These are phyloP conservation scores for Kwoniella bestiolae DNA, from an alignment of 768 basidiomycete genomes.

Conservation along the genomic window DNA sequence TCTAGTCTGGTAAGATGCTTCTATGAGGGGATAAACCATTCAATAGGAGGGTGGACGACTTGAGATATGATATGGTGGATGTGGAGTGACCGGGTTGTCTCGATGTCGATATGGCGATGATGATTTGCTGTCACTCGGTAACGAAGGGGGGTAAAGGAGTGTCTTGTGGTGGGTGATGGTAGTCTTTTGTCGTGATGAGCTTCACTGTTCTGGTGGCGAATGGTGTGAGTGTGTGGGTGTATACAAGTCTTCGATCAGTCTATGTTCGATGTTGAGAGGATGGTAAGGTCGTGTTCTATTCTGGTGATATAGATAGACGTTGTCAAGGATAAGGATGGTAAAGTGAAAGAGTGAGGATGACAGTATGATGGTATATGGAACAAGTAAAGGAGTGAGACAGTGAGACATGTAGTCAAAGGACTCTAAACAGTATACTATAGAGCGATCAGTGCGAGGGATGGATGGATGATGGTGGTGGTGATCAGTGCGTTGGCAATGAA, in stretches of 20 bases:
- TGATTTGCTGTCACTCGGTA: neutral
- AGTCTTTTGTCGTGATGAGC: no score
- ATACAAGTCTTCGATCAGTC: neutral
- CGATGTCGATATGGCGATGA: neutral
- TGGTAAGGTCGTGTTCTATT: neutral
- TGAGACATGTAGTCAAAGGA: neutral
- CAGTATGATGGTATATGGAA: no score
- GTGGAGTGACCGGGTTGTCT: neutral
- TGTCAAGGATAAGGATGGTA: neutral
- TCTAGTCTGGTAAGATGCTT: neutral
- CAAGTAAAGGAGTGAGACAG: neutral
- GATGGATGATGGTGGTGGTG: neutral
- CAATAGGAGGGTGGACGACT: neutral
- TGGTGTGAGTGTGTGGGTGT: neutral
- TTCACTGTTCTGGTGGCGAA: neutral
- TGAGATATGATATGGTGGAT: neutral
- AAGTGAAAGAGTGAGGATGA: neutral
- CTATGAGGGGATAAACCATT: no score
- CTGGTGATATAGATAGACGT: neutral
- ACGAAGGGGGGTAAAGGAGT: neutral
- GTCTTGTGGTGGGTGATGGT: neutral
- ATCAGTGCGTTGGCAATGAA: neutral
- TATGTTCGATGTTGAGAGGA: neutral
- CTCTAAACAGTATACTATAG: neutral
- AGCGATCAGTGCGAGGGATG: neutral